These are phyloP conservation scores for Arthroderma sp. DNA, from an alignment of 2,329 filamentous ascomycete species.

Conservation along the genomic window DNA sequence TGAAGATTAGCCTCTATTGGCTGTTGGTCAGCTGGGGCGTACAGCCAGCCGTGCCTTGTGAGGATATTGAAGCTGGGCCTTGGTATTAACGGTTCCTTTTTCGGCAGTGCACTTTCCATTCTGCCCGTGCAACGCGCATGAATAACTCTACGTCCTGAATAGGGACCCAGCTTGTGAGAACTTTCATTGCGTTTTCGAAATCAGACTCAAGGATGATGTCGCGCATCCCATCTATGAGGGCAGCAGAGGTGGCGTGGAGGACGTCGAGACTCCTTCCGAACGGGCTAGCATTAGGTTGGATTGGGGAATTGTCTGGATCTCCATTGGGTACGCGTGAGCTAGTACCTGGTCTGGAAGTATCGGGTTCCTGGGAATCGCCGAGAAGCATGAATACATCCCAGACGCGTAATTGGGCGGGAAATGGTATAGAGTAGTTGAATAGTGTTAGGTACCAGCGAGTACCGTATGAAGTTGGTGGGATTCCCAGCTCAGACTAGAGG, in stretches of 20 bases:
- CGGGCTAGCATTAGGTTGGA: constrained; percentile 19
- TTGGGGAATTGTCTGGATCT: constrained; percentile 8
- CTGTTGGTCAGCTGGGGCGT: no score
- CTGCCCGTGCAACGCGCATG: constrained; percentile 77
- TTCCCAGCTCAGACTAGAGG: constrained; percentile 55
- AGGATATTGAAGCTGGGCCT: no score
- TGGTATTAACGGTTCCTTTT: constrained; percentile 20
- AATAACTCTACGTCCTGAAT: constrained; percentile 87
- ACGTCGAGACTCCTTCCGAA: constrained; percentile 64
- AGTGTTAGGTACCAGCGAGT: constrained; percentile 95
- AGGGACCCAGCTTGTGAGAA: constrained; percentile 83
- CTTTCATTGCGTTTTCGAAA: constrained; percentile 97
- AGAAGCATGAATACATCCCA: constrained; percentile 98
- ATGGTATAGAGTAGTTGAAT: constrained; percentile 94
- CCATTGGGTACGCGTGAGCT: constrained; percentile 17
- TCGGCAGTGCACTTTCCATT: constrained; percentile 60
- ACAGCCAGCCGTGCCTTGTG: no score
- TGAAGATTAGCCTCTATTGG: background rate
- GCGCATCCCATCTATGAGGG: constrained; percentile 77
- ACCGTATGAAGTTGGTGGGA: constrained; percentile 83
- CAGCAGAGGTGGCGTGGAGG: constrained; percentile 77
- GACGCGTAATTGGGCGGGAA: constrained; percentile 81
- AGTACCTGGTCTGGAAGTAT: constrained; percentile 10
- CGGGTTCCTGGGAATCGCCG: constrained; percentile 52
- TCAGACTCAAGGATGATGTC: constrained; percentile 84